A percentile compares a stretch with the other conserved stretches of the same genome.
Evolutionary conservation across 441 rosid genomes (phyloP).

Genomic region (Eruca vesicaria): DNA sequence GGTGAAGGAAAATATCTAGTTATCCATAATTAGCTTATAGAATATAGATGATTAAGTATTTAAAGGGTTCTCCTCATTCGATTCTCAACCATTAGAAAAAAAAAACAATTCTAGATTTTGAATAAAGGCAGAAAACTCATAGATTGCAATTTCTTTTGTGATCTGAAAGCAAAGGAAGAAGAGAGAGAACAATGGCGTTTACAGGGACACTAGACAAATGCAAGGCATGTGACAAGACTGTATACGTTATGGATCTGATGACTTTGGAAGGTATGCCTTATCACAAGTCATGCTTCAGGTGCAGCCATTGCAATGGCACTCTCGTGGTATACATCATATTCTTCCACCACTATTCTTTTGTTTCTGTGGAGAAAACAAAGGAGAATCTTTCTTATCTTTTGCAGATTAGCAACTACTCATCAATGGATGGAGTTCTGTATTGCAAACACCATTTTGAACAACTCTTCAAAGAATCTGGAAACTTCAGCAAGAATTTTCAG

Average conservation of each 20-base stretch:
- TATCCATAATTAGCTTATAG: constrained; percentile 19
- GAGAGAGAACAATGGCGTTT: constrained; percentile 53
- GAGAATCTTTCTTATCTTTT: background rate
- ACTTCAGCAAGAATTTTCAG: constrained; percentile 93
- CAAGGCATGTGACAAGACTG: constrained; percentile 93
- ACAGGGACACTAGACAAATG: constrained; percentile 91
- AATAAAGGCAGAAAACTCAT: constrained; percentile 9
- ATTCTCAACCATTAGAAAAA: constrained; percentile 30
- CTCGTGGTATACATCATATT: constrained; percentile 53
- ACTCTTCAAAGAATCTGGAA: constrained; percentile 94
- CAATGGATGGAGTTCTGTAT: constrained; percentile 95
- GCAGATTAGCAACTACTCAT: constrained; percentile 94
- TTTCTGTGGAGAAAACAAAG: background rate
- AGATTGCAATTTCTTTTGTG: background rate
- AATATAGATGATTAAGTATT: background rate
- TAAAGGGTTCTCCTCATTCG: constrained; percentile 29
- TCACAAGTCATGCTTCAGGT: constrained; percentile 89
- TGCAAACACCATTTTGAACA: constrained; percentile 97
- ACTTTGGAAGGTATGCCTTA: constrained; percentile 90
- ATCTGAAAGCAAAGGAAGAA: constrained; percentile 11
- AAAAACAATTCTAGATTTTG: background rate
- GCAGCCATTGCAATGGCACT: constrained; percentile 92
- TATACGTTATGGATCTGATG: constrained; percentile 75
- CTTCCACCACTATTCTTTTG: background rate
- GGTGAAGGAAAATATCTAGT: too few species aligned